Conservation (phyloP, 208 protist genomes). For the Wallacemonas sp. region DNA sequence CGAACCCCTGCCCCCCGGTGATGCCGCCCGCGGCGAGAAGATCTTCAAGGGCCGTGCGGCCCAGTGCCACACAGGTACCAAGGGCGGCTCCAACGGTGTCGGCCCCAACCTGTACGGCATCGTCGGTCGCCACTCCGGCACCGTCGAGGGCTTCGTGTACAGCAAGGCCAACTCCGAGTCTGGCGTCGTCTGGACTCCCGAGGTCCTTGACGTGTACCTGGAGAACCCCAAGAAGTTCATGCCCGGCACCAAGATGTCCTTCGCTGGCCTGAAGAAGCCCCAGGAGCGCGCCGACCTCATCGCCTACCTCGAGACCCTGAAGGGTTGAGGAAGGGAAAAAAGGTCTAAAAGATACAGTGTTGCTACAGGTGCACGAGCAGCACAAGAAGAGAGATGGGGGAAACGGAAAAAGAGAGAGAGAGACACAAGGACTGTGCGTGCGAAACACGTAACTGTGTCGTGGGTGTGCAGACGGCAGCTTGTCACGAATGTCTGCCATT, state of each 20-base stretch:
- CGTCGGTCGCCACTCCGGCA: slow-evolving; percentile 81
- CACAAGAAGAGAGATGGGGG: no score
- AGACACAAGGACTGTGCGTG: no score
- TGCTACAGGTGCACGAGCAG: no score
- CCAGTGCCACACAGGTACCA: slow-evolving; percentile 86
- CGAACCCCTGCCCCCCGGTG: slow-evolving; percentile 42
- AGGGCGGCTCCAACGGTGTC: slow-evolving; percentile 77
- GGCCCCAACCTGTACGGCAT: slow-evolving; percentile 87
- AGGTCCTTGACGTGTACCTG: slow-evolving; percentile 89
- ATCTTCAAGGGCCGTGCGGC: slow-evolving; percentile 87
- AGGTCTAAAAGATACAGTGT: no score
- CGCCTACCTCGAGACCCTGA: slow-evolving; percentile 77
- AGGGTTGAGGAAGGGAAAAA: neutral
- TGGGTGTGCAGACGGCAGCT: no score
- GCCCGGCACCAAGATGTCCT: slow-evolving; percentile 95
- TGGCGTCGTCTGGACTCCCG: slow-evolving; percentile 82
- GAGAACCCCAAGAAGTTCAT: slow-evolving; percentile 96
- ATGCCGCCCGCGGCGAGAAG: slow-evolving; percentile 69
- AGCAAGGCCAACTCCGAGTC: slow-evolving; percentile 87
- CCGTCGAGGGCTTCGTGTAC: slow-evolving; percentile 88
- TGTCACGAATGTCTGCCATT: no score
- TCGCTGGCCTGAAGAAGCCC: slow-evolving; percentile 90
- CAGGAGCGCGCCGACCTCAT: slow-evolving; percentile 90
- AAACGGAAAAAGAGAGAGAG: no score
- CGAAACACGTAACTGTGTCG: no score